Evolutionary conservation across 352 stramenopile genomes (phyloP).

Genomic region (Phytopythium helicoides): DNA sequence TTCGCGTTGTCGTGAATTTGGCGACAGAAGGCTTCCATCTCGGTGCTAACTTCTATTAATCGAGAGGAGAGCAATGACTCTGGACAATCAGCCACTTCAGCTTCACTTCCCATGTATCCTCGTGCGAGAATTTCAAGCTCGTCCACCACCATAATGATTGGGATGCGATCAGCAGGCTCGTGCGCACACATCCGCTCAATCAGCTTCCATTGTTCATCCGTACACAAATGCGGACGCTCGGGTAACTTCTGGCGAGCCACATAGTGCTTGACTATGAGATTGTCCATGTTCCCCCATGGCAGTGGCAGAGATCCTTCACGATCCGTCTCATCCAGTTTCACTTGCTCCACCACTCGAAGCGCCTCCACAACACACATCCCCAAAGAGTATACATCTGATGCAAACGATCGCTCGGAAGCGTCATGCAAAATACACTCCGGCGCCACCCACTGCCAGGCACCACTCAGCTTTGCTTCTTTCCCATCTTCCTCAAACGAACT

Average conservation of each 20-base stretch:
- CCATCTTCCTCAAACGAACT: conserved; percentile 7
- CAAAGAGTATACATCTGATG: conserved; percentile 27
- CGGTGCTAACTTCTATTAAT: no score
- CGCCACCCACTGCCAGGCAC: conserved; percentile 13
- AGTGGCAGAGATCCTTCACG: neutral
- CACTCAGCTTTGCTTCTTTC: neutral
- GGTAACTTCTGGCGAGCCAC: neutral
- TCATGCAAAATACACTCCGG: conserved; percentile 9
- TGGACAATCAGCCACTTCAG: no score
- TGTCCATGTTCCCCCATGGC: conserved; percentile 3
- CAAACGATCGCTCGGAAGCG: no score
- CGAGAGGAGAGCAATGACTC: no score
- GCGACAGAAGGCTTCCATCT: neutral
- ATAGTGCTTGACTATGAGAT: neutral
- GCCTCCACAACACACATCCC: conserved; percentile 15
- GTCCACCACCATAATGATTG: conserved; percentile 6
- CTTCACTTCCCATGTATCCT: no score
- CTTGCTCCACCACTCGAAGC: neutral
- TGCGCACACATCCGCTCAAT: conserved; percentile 14
- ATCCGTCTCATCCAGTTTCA: neutral
- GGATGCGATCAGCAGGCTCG: conserved; percentile 1
- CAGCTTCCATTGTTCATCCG: conserved; percentile 8
- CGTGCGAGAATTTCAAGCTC: neutral
- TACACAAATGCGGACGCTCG: neutral
- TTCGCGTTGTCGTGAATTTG: neutral